phyloP scores from a whole-genome alignment of 352 stramenopile species.

The Pythium aristosporum region DNA sequence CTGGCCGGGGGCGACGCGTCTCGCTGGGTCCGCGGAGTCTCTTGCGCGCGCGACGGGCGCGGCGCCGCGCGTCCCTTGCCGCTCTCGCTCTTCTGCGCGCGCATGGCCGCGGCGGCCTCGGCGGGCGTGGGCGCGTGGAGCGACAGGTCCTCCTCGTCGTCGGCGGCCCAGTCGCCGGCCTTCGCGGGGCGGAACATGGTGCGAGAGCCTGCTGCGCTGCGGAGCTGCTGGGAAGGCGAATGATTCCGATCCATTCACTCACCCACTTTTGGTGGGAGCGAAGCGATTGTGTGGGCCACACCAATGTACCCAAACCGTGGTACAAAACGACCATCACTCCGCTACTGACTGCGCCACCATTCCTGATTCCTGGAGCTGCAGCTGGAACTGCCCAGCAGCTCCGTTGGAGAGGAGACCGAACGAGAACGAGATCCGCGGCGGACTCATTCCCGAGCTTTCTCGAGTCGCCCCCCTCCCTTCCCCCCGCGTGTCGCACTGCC shows the following conservation, averaged over 20 bases:
- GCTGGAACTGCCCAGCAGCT: background rate
- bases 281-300: slow-evolving; percentile 14
- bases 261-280: slow-evolving; percentile 9
- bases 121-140: slow-evolving; percentile 8
- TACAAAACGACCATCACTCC: slow-evolving; percentile 6
- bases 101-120: slow-evolving; percentile 7
- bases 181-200: slow-evolving; percentile 74
- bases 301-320: background rate
- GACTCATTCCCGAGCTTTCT: background rate
- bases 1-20: background rate
- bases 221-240: background rate
- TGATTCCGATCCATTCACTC: slow-evolving; percentile 1
- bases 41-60: background rate
- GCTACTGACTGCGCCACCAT: slow-evolving; percentile 13
- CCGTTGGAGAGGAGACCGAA: background rate
- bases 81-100: slow-evolving; percentile 17
- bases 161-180: slow-evolving; percentile 69
- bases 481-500: background rate
- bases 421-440: background rate
- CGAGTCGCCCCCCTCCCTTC: background rate
- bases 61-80: background rate
- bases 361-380: background rate
- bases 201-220: background rate
- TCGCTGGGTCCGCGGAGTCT: background rate
- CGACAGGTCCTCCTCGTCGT: slow-evolving; percentile 55